These are phyloP conservation scores for Saccharomyces uvarum DNA, from an alignment of 1,139 yeast genomes.

Conservation along the genomic window DNA sequence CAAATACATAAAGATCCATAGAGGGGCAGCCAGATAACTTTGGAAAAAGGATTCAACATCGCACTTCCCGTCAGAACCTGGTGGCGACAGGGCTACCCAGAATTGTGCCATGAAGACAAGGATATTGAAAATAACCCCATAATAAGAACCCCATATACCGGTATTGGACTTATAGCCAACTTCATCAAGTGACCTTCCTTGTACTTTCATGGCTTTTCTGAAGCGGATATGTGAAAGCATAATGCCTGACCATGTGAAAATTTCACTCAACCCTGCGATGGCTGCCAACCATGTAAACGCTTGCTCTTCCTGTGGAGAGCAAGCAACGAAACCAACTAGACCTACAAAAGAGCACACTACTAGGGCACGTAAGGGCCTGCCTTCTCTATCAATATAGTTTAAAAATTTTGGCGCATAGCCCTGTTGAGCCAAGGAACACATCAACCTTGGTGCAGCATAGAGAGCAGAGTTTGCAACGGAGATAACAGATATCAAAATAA, in stretches of 20 bases:
- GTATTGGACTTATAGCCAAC: conserved; percentile 61
- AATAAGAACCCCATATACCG: conserved; percentile 63
- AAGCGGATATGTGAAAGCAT: conserved; percentile 71
- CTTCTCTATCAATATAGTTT: conserved; percentile 47
- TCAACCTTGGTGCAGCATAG: conserved; percentile 72
- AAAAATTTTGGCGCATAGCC: conserved; percentile 62
- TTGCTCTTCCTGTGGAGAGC: conserved; percentile 52
- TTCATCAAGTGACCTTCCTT: conserved; percentile 60
- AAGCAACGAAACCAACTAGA: conserved; percentile 66
- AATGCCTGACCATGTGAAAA: conserved; percentile 78
- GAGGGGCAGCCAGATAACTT: conserved; percentile 48
- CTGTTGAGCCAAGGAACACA: conserved; percentile 74
- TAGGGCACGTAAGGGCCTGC: conserved; percentile 55
- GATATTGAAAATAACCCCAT: conserved; percentile 53
- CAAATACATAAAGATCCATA: conserved; percentile 42
- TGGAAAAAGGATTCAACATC: conserved; percentile 47
- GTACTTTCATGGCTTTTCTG: conserved; percentile 60
- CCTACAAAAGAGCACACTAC: conserved; percentile 66
- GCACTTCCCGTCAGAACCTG: conserved; percentile 41
- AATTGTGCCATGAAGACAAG: conserved; percentile 72
- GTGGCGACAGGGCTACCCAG: conserved; percentile 71
- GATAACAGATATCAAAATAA: conserved; percentile 58
- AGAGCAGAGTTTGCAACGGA: conserved; percentile 74
- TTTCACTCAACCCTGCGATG: conserved; percentile 72
- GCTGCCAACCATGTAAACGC: conserved; percentile 77